Evolutionary conservation across 495 filamentous ascomycete species (phyloP), one percentile per base, ranked within the genome.

Genomic region (Platismatia glauca): DNA sequence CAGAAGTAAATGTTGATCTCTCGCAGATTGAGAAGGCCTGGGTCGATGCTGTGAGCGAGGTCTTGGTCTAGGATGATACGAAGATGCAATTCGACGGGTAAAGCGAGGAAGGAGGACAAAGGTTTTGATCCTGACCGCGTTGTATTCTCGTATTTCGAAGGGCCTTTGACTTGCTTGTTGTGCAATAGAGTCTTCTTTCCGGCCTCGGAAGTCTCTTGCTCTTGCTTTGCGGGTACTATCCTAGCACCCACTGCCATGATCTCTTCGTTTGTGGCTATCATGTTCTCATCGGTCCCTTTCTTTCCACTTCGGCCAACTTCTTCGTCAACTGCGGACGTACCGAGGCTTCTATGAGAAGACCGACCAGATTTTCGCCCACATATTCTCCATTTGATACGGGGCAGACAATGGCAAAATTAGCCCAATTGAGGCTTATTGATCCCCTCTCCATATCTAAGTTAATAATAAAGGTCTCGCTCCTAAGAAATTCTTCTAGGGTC

Each of bases 61-160:
- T 29, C 20, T 18, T 31, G 37, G 5, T 29, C 20, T 18, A 39
- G 37, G 5, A 59, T 35, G 16, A 50, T 33, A 31, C 44, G 18
- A 39, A 41, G 37, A 44, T 58, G 57, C 39, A 59, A 31, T 24
- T 27, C 59, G 33, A 22, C n/a, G 18, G 46, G 46, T 20, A 61
- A 50, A 31, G 46, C 35, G 38, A 61, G 59, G 9, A 60, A 61
- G 11, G 35, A 24, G 15, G 59, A 43, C 16, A 55, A 18, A 43
- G 33, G 13, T 24, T 50, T 37, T 60, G 44, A 50, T 29, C 27
- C 27, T 52, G 29, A 33, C 16, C 15, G 1, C 16, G n/a, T 12
- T 2, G 15, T 1, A 3, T 18, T 29, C 29, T 33, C 27, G 15
- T 52, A 13, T 6, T 29, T 31, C 18, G 48, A 31, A 15, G 12